These are phyloP conservation scores for Mycena sp. DNA, from an alignment of 1,284 basidiomycete species.

Conservation along the genomic window DNA sequence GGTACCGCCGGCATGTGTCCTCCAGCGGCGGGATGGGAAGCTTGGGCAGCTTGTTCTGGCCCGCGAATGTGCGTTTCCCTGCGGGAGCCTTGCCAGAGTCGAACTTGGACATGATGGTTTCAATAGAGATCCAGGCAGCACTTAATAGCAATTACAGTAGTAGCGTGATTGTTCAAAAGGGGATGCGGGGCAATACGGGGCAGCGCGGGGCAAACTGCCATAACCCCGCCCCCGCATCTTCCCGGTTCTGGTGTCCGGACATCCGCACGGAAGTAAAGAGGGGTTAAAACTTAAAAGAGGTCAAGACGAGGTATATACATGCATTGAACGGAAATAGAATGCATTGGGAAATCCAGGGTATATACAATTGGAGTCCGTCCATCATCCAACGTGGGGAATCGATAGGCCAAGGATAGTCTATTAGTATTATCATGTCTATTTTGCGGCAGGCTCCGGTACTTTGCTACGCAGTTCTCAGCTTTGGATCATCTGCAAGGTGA, in stretches of 20 bases:
- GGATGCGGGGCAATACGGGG: constrained; percentile 13
- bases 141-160: constrained; percentile 8
- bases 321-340: background rate
- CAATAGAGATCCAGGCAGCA: constrained; percentile 53
- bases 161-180: constrained; percentile 10
- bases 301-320: background rate
- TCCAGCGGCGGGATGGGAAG: constrained; percentile 91
- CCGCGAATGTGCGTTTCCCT: constrained; percentile 58
- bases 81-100: background rate
- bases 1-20: constrained; percentile 87
- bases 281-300: background rate
- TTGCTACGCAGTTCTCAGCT: background rate
- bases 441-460: background rate
- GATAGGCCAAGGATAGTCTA: constrained; percentile 23
- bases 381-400: no score
- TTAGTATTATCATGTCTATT: constrained; percentile 1
- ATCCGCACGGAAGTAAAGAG: constrained; percentile 1
- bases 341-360: background rate
- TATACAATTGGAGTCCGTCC: no score
- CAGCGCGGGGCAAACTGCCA: no score
- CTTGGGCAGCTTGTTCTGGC: constrained; percentile 83
- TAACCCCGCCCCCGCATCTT: background rate
- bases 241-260: no score
- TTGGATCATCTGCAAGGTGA: constrained; percentile 45
- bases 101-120: constrained; percentile 40